Percentiles rank a stretch among this genome's conserved stretches.
Evolutionary conservation across 208 protist genomes (phyloP).

Genomic region (Trypanosoma platydactyli): DNA sequence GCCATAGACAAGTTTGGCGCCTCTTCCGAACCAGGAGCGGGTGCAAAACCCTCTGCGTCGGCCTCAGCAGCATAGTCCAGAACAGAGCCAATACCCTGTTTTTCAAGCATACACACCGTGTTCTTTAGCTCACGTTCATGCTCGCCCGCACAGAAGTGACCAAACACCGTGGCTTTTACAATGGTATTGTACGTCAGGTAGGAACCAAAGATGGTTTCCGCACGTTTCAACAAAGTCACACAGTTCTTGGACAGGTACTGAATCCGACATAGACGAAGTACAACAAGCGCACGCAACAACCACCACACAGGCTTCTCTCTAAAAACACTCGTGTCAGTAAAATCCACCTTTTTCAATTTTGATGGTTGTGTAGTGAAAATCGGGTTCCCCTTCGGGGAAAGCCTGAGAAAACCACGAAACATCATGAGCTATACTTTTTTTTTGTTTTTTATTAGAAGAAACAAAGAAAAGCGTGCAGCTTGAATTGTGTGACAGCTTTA

Average conservation of each 20-base stretch:
- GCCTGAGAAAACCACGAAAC: slow-evolving; percentile 11
- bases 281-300: slow-evolving; percentile 70
- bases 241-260: slow-evolving; percentile 72
- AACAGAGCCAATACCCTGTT: slow-evolving; percentile 85
- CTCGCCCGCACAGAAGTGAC: slow-evolving; percentile 95
- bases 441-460: too few relatives aligned
- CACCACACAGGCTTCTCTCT: slow-evolving; percentile 61
- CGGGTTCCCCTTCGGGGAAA: background rate
- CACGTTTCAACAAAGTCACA: slow-evolving; percentile 63
- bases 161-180: slow-evolving; percentile 92
- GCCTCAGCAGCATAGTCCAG: slow-evolving; percentile 96
- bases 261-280: slow-evolving; percentile 76
- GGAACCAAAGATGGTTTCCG: slow-evolving; percentile 70
- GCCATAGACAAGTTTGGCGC: slow-evolving; percentile 74
- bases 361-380: background rate
- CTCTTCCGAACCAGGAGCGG: slow-evolving; percentile 47
- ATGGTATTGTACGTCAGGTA: slow-evolving; percentile 73
- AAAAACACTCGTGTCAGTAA: slow-evolving; percentile 68
- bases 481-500: background rate
- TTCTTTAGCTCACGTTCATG: slow-evolving; percentile 81
- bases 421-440: background rate
- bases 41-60: slow-evolving; percentile 74
- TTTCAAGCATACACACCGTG: slow-evolving; percentile 69
- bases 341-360: slow-evolving; percentile 33
- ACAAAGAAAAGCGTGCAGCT: too few relatives aligned